Percentiles rank a stretch among this genome's conserved stretches.
Conservation (phyloP, 257 asterid genomes). For the Ilex aquifolium region DNA sequence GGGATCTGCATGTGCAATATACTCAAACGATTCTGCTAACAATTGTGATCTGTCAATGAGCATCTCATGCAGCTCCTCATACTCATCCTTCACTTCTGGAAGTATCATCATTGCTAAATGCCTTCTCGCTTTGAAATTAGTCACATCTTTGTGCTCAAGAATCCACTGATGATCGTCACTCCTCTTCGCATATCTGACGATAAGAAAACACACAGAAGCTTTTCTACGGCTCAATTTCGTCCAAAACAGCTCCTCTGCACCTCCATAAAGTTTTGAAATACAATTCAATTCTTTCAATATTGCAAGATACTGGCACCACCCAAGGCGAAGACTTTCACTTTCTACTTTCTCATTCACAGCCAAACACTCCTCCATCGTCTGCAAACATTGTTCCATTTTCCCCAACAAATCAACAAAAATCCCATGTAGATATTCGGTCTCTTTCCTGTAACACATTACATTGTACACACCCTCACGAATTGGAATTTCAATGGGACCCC, state of each 20-base stretch:
- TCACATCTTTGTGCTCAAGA: conserved; percentile 63
- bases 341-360: conserved; percentile 27
- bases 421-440: conserved; percentile 31
- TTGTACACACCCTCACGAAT: conserved; percentile 26
- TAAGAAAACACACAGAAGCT: conserved; percentile 51
- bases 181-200: conserved; percentile 63
- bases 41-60: conserved; percentile 84
- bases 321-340: conserved; percentile 26
- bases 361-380: conserved; percentile 44
- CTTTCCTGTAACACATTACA: conserved; percentile 23
- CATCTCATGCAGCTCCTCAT: conserved; percentile 87
- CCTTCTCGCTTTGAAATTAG: conserved; percentile 76
- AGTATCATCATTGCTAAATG: conserved; percentile 76
- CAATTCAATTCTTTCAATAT: conserved; percentile 62
- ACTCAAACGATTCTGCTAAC: conserved; percentile 76
- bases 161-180: conserved; percentile 74
- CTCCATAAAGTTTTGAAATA: conserved; percentile 49
- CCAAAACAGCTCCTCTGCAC: conserved; percentile 63
- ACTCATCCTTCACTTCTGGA: conserved; percentile 83
- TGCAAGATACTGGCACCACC: conserved; percentile 56
- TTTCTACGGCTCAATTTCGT: conserved; percentile 47
- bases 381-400: conserved; percentile 47
- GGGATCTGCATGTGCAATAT: conserved; percentile 57
- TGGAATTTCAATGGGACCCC: conserved; percentile 31
- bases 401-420: conserved; percentile 43